Conservation (phyloP, 1,284 basidiomycete species). For the Ganoderma boninense region DNA sequence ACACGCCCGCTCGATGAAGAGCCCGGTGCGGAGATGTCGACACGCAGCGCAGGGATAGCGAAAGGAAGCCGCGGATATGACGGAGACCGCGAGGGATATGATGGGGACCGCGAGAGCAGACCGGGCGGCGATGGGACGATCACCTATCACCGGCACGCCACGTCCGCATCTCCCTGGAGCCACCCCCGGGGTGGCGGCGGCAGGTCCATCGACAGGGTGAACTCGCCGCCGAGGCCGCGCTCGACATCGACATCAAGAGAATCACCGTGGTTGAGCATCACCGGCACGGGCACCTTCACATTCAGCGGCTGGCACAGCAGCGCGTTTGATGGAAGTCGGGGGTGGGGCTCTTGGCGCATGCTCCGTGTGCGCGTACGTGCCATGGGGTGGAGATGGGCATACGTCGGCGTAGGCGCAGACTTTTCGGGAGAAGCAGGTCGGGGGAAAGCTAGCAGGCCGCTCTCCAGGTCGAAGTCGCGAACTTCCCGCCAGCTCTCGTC, state of each 20-base stretch:
- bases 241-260: conserved; percentile 22
- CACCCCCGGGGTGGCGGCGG: conserved; percentile 28
- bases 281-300: conserved; percentile 31
- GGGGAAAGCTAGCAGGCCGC: conserved; percentile 31
- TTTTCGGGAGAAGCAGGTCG: conserved; percentile 13
- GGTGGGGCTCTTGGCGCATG: conserved; percentile 33
- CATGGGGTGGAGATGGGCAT: conserved; percentile 32
- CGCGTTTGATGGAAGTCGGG: conserved; percentile 27
- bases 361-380: conserved; percentile 42
- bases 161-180: conserved; percentile 12
- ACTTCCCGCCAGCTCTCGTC: conserved; percentile 30
- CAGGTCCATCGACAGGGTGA: conserved; percentile 41
- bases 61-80: neutral
- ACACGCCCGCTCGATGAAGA: neutral
- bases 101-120: neutral
- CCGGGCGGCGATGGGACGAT: neutral
- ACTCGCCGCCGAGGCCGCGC: conserved; percentile 30
- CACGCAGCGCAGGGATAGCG: too few relatives aligned
- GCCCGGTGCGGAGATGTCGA: neutral
- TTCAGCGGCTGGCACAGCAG: conserved; percentile 36
- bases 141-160: conserved; percentile 8
- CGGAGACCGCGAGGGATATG: neutral
- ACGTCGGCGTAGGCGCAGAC: conserved; percentile 17
- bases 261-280: conserved; percentile 31
- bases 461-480: conserved; percentile 30